Base-by-base conservation (phyloP, 2,329 filamentous ascomycete species). In the Hyphodiscus sp. region DNA sequence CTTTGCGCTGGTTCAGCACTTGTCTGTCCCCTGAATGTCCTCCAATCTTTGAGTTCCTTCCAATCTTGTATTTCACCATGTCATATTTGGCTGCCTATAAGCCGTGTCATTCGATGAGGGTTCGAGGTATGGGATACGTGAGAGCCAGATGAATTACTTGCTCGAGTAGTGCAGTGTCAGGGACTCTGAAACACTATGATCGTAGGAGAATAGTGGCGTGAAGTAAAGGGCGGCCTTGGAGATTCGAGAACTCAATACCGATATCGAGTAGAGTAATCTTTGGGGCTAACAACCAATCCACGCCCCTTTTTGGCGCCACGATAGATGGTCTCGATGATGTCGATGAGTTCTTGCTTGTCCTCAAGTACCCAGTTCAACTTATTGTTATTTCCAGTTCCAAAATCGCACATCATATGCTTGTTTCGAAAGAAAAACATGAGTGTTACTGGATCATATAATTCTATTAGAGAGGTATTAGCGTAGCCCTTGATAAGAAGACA, bases 381-480 rank as follows among this genome's bases (percentile, higher is more conserved):
- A 71, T 99, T 99, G 73, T 99, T 99, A 74, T 99, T 96, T 61
- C 94, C 94, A 1, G 94, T 99, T 46, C 92, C 92, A 63, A 96
- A 91, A 81, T 97, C 92, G 70, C 88, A 90, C 88, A 95, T 95
- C 83, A 97, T 97, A 73, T 96, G 91, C 71, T 99, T 99, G 71
- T 99, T 99, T 58, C 92, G 83, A 77, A 91, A 96, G 79, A 96
- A 96, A 77, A 89, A 95, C 88, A 96, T 96, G 71, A 97, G 85
- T 2, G 94, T 95, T 74, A 91, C 89, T 0, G 91, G 85, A 68
- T 99, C 89, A 76, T 94, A 91, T 6, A 91, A 77, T 68, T 91
- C 80, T 61, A 47, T 26, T 30, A 19, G 45, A 45, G 19, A 50
- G 18, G 50, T 23, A 33, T 49, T 49, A 53, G 50, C 47, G 26